Conservation (phyloP, 108 stramenopile genomes). For the Cyclotella kingstonii region DNA sequence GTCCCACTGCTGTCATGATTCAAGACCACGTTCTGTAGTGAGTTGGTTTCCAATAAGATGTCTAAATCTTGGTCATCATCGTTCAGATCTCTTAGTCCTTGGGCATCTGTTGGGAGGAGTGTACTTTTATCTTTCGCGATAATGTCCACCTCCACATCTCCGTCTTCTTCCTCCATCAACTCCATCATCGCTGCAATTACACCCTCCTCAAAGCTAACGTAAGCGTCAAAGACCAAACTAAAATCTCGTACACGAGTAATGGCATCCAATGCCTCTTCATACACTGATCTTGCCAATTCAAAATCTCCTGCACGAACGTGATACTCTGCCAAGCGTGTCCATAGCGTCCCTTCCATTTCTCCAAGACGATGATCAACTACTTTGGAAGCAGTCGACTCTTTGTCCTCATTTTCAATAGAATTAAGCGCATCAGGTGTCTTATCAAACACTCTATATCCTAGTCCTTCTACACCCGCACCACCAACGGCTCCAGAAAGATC, state of each 20-base stretch:
- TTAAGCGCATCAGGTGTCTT: constrained; percentile 14
- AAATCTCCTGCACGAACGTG: constrained; percentile 95
- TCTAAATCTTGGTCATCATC: constrained; percentile 60
- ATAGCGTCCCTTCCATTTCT: constrained; percentile 93
- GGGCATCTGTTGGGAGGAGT: too few species aligned
- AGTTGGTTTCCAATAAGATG: constrained; percentile 49
- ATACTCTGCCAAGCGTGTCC: constrained; percentile 93
- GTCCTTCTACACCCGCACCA: neutral
- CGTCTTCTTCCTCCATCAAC: constrained; percentile 75
- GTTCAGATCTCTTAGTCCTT: constrained; percentile 17
- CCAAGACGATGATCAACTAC: constrained; percentile 52
- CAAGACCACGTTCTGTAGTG: neutral
- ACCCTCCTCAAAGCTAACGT: constrained; percentile 94
- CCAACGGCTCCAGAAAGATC: constrained; percentile 6
- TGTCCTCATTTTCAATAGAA: constrained; percentile 16
- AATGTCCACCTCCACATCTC: constrained; percentile 47
- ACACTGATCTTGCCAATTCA: constrained; percentile 92
- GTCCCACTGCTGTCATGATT: constrained; percentile 34
- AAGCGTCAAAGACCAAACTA: constrained; percentile 94
- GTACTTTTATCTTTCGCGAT: too few species aligned
- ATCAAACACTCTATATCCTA: constrained; percentile 39
- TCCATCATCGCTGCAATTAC: constrained; percentile 90
- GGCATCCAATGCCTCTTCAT: constrained; percentile 91
- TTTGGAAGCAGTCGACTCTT: too few species aligned
- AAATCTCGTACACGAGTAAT: constrained; percentile 96